Evolutionary conservation across 352 stramenopile genomes (phyloP).

Genomic region (Phytophthora foliorum): DNA sequence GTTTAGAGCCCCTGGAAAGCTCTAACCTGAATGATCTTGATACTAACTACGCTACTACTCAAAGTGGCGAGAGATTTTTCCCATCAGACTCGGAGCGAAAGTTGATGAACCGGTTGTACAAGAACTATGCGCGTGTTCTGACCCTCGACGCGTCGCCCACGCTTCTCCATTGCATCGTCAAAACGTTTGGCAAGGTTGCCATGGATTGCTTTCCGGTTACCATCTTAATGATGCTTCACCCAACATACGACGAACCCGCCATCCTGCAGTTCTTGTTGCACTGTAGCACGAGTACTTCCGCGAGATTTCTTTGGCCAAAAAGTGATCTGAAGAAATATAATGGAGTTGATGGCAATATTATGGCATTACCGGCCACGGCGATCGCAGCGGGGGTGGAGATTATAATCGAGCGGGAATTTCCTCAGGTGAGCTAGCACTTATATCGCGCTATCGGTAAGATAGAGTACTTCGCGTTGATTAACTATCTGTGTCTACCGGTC

Average conservation of each 20-base stretch:
- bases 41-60: neutral
- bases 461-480: neutral
- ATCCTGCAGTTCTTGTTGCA: constrained; percentile 46
- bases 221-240: constrained; percentile 65
- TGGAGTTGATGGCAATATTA: neutral
- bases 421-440: constrained; percentile 43
- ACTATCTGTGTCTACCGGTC: neutral
- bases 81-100: constrained; percentile 54
- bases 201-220: constrained; percentile 65
- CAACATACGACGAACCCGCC: constrained; percentile 43
- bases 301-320: constrained; percentile 53
- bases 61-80: constrained; percentile 22
- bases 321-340: neutral
- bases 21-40: neutral
- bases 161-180: constrained; percentile 60
- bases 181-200: constrained; percentile 54
- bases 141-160: constrained; percentile 53
- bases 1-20: constrained; percentile 24
- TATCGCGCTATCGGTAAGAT: no score
- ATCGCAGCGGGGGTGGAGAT: constrained; percentile 57
- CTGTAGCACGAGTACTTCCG: constrained; percentile 34
- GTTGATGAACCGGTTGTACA: constrained; percentile 76
- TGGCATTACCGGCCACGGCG: neutral
- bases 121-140: constrained; percentile 56
- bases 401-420: constrained; percentile 59